Evolutionary conservation across 2,329 filamentous ascomycete species (phyloP), one percentile per base, ranked within the genome.

Genomic region (Microascus cirrosus): DNA sequence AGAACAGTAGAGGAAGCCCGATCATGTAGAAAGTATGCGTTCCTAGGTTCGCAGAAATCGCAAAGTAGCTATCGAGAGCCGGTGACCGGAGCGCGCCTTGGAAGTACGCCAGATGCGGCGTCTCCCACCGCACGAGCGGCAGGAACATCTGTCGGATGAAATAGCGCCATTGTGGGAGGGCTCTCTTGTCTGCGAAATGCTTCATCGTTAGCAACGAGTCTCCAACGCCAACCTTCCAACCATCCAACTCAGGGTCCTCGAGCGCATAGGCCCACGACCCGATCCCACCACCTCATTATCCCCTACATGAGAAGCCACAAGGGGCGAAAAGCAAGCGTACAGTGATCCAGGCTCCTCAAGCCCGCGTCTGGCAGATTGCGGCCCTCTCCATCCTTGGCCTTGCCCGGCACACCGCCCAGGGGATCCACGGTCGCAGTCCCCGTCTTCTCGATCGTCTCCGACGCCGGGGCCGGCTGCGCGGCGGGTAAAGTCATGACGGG

Each of bases 21-120:
- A 96, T 81, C 92, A 97, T 97, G 78, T 96, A 99, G 76, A 96
- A 97, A 0, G 94, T 99, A 73, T 99, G 94, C 0, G 94, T 99
- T 63, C 94, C 90, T 58, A 97, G 82, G 71, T 97, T 99, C 62
- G 94, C 94, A 0, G 92, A 95, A 63, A 95, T 90, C 55, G 94
- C 93, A 73, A 99, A 99, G 76, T 96, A 99, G 61, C 90, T 90
- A 73, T 99, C 94, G 66, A 97, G 85, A 10, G 88, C 81, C 1
- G 90, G 90, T 22, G 89, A 87, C 66, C 93, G 88, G 69, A 93
- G 73, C 69, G 78, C 84, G 63, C 86, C 81, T 78, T 99, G 94
- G 67, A 96, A 75, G 74, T 83, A 86, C 59, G 93, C 93, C 20
- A 99, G 84, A 72, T 95, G 94, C 1, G 92, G 93, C 34, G 94